Base-by-base conservation (phyloP, 1,139 yeast genomes). In the Taphrina populina region DNA sequence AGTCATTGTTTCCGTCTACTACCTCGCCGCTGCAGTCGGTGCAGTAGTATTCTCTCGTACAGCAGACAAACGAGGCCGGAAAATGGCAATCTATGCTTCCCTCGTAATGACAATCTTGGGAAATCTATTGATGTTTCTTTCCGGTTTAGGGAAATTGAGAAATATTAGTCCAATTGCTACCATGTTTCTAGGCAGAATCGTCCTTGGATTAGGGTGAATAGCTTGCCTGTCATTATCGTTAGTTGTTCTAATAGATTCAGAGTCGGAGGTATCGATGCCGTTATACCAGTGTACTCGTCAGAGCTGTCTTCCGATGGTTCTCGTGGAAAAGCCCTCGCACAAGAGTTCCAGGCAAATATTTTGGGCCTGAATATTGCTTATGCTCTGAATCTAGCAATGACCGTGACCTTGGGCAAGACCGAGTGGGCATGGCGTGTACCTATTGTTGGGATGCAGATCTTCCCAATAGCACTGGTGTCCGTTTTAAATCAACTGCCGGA, bases 391-490 rank as follows among this genome's bases (percentile, higher is more conserved):
- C 15, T 49, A 40, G n/a, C 44, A 6, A 21, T 30, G 17, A 39
- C 46, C 15, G 33, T 37, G 44, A 29, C 39, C 10, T 40, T 49
- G 15, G 54, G 54, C 39, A 49, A 49, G 33, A 49, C 30, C 15
- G 35, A 49, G 24, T 49, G 54, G 54, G 45, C 54, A 20, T 49
- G 54, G 54, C 54, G 54, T 11, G 15, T 49, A 2, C 54, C 54
- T 7, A 49, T 49, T 17, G 54, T 49, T 5, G 36, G 39, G 15
- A 49, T 49, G 54, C 54, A 49, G 30, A 21, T 49, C 32, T 49
- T 49, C 23, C 54, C 54, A 7, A 15, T 49, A 5, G 40, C 46
- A 10, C 34, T 49, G 21, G 46, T 49, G 5, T 49, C 54, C 3
- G 54, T 49, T 6, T 30, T 49, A n/a, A 45, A 49, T 13, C 44